These are phyloP conservation scores for Pseudogymnoascus sp. DNA, from an alignment of 2,329 filamentous ascomycete genomes.

Conservation along the genomic window DNA sequence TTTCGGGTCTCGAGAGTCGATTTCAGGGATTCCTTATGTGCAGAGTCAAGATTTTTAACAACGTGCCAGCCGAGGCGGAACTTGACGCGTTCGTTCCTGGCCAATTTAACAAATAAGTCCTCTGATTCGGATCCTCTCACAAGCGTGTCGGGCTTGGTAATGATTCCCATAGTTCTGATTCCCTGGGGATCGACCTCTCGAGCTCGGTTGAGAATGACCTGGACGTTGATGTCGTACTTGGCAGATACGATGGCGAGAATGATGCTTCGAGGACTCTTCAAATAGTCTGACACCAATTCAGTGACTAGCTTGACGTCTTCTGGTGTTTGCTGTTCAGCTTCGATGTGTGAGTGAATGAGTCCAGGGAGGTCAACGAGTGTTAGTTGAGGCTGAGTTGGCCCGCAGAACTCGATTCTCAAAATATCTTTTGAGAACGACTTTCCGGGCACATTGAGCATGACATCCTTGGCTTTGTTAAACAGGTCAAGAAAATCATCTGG, in stretches of 20 bases:
- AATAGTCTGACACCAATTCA: slow-evolving; percentile 40
- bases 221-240: slow-evolving; percentile 51
- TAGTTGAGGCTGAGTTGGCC: slow-evolving; percentile 36
- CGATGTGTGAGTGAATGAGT: slow-evolving; percentile 39
- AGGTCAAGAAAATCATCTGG: slow-evolving; percentile 16
- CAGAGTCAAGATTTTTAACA: slow-evolving; percentile 34
- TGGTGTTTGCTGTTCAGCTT: slow-evolving; percentile 32
- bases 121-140: slow-evolving; percentile 31
- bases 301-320: slow-evolving; percentile 37
- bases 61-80: slow-evolving; percentile 45
- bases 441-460: slow-evolving; percentile 13
- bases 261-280: slow-evolving; percentile 45
- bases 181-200: slow-evolving; percentile 31
- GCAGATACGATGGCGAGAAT: slow-evolving; percentile 47
- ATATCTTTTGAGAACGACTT: slow-evolving; percentile 22
- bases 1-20: slow-evolving; percentile 14
- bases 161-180: slow-evolving; percentile 33
- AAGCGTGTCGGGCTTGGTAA: slow-evolving; percentile 50
- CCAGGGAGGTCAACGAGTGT: slow-evolving; percentile 53
- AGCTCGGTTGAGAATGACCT: slow-evolving; percentile 38
- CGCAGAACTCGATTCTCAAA: slow-evolving; percentile 17
- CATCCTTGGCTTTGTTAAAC: slow-evolving; percentile 17
- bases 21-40: slow-evolving; percentile 9
- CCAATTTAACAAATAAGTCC: slow-evolving; percentile 31
- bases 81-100: slow-evolving; percentile 35